Base-by-base conservation (phyloP, 768 basidiomycete genomes). In the Dentipellis sp. region DNA sequence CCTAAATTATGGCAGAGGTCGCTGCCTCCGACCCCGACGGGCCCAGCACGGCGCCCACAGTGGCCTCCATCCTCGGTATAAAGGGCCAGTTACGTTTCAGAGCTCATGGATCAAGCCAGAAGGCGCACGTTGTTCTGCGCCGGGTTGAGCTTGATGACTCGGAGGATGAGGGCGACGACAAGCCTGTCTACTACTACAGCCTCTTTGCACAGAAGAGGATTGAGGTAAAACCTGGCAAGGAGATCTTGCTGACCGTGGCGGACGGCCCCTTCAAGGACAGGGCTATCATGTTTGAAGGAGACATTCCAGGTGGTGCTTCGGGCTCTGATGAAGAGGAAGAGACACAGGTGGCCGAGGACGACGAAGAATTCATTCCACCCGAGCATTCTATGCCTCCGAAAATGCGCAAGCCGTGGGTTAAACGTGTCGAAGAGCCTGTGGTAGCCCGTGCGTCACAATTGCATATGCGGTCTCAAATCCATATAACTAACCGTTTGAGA, bases 201-300 rank as follows among this genome's bases (percentile, higher is more conserved):
- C 71, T 88, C 11, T 83, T 84, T 65, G 82, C 86, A 3, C 76
- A 78, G 62, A 88, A 88, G 72, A 72, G 80, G 58, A 82, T 88
- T 65, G 81, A 81, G 64, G 78, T 85, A 62, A 84, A 78, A 64
- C 80, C 84, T 11, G 85, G 85, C 56, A 84, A 84, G 68, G 82
- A 84, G 69, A 79, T 88, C 52, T 73, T 86, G 49, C 74, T 88
- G 54, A 75, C 83, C 6, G 71, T 87, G 23, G 75, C 71, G 29
- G 76, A 83, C 60, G 79, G 78, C 40, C 64, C 69, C 11, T 78
- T 80, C 68, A 76, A 78, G 56, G 82, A 84, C 56, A 75, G 74
- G 57, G 70, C 82, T 1, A 74, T 86, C 62, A 65, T 84, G 40
- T 74, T 87, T 59, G 81, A 83, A 61, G 84, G 77, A 14, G 76